Percentiles rank a stretch among this genome's conserved stretches.
These are phyloP conservation scores for Hypericum androsaemum DNA, from an alignment of 345 rosid genomes.

Conservation along the genomic window DNA sequence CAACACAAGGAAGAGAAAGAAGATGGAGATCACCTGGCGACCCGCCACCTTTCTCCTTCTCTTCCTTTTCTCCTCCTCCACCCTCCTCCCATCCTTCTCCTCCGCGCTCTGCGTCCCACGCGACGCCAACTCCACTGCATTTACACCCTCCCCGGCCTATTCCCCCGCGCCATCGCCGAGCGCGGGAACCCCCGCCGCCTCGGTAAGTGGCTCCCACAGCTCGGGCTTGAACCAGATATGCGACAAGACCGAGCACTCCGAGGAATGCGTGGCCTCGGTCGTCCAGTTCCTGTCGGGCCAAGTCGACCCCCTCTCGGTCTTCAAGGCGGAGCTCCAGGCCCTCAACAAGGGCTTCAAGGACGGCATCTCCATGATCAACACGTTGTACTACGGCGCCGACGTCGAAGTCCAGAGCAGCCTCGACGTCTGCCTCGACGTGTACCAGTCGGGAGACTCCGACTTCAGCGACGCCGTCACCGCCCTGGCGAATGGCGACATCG, in stretches of 20 bases:
- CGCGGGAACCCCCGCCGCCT: background rate
- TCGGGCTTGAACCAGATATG: slow-evolving; percentile 7
- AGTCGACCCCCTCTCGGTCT: slow-evolving; percentile 7
- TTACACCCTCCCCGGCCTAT: background rate
- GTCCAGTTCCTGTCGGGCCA: background rate
- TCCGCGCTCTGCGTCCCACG: background rate
- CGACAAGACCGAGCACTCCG: background rate
- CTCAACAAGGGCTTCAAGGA: background rate
- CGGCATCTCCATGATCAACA: background rate
- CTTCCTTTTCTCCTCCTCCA: slow-evolving; percentile 2
- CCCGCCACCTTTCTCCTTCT: too few species aligned
- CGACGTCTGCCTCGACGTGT: slow-evolving; percentile 10
- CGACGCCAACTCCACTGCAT: background rate
- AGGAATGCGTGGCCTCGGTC: slow-evolving; percentile 7
- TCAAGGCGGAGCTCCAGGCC: slow-evolving; percentile 12
- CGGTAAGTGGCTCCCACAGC: background rate
- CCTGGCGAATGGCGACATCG: slow-evolving; percentile 2
- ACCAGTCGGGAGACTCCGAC: slow-evolving; percentile 3
- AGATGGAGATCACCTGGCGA: too few species aligned
- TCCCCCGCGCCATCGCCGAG: background rate
- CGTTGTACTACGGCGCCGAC: background rate
- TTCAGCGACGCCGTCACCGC: slow-evolving; percentile 5
- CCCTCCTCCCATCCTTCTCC: background rate
- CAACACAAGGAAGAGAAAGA: too few species aligned
- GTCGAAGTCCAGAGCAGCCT: background rate